Percentiles rank a stretch among this genome's conserved stretches.
These are phyloP conservation scores for Xylaria sp. DNA, from an alignment of 2,329 filamentous ascomycete genomes.

Conservation along the genomic window DNA sequence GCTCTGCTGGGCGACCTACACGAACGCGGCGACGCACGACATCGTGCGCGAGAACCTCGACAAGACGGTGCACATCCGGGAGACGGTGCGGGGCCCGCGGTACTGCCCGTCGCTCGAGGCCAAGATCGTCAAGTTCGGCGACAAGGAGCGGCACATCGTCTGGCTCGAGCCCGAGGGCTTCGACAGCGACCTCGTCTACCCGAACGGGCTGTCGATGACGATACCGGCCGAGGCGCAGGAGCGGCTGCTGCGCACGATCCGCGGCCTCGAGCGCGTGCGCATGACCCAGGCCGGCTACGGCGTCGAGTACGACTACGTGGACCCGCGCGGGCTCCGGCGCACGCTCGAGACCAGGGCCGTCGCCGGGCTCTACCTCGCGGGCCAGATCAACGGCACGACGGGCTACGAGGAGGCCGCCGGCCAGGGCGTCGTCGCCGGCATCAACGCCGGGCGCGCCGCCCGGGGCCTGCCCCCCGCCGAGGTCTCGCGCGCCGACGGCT, in stretches of 20 bases:
- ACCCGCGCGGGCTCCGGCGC: constrained; percentile 83
- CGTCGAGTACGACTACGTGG: constrained; percentile 98
- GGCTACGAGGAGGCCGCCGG: constrained; percentile 97
- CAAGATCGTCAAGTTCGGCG: constrained; percentile 84
- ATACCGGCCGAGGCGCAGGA: constrained; percentile 87
- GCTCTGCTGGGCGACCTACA: constrained; percentile 84
- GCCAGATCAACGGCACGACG: constrained; percentile 97
- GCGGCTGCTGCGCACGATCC: constrained; percentile 80
- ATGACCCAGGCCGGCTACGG: constrained; percentile 97
- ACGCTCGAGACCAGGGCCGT: constrained; percentile 95
- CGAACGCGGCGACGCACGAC: constrained; percentile 79
- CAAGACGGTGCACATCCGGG: constrained; percentile 93
- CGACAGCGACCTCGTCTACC: constrained; percentile 86
- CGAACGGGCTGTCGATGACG: constrained; percentile 97
- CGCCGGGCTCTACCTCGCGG: constrained; percentile 83
- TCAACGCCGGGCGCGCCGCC: constrained; percentile 86
- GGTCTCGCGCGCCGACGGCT: constrained; percentile 82
- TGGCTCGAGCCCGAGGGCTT: constrained; percentile 98
- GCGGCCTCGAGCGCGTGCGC: constrained; percentile 82
- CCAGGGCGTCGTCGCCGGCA: constrained; percentile 88
- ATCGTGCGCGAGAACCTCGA: constrained; percentile 89
- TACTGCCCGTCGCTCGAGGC: constrained; percentile 96
- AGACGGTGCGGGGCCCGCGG: constrained; percentile 89
- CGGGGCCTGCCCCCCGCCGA: constrained; percentile 66
- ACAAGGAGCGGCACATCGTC: constrained; percentile 82